Evolutionary conservation across 108 stramenopile species (phyloP), one percentile per base, ranked within the genome.

Genomic region (Licmophora abbreviata): DNA sequence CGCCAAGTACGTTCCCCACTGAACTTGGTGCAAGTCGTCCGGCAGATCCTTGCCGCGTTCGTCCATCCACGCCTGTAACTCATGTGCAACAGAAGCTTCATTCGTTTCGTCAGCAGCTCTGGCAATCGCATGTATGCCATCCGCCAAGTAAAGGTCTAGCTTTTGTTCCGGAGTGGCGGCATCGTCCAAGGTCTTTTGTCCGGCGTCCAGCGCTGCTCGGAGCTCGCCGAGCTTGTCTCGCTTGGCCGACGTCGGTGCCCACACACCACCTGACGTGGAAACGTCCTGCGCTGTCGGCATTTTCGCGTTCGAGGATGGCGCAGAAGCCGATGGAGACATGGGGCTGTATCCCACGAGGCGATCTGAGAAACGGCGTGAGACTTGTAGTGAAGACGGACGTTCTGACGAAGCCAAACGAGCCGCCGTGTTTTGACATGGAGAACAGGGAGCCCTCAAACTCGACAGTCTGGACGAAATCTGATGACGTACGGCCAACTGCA

Each of bases 241-340:
- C 65, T 93, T 93, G 59, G 87, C 71, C 0, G 81, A 83, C 0
- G 83, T 93, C 46, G 86, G 88, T 7, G 83, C 77, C 83, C 85
- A 93, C 11, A 93, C 81, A 0, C 92, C 92, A 32, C 92, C 92
- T 0, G 77, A 62, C n/a, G 69, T 69, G 5, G 83, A 71, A 58
- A 75, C 67, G 12, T 76, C 74, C 9, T 48, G 34, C 17, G 62
- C 72, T 32, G 68, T 76, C 2, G 71, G 74, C 36, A 71, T 77
- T 33, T 55, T 32, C 24, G 32, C 20, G 25, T 24, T 12, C 0
- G 53, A 34, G 20, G 48, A 9, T 21, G 50, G 41, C 7, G 20
- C 30, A 30, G 74, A 49, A 3, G 11, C 18, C 2, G 54, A 28
- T 1, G 59, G 73, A 1, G 86, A 71, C 87, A 85, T 85, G 61